Evolutionary conservation across 805 yeast genomes (phyloP).

Genomic region (Candida adriatica): DNA sequence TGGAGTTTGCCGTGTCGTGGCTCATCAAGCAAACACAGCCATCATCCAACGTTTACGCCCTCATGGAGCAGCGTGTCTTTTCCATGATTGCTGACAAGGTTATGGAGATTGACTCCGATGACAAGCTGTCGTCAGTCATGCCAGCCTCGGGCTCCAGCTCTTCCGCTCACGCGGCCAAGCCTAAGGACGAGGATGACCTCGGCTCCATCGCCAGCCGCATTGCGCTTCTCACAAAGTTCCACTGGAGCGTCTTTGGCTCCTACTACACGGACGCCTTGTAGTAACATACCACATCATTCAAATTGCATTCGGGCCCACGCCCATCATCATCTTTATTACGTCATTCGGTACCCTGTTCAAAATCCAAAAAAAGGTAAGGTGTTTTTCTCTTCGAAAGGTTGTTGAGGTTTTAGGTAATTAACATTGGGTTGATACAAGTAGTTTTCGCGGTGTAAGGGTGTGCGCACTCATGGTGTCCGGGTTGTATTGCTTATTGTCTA

Average conservation of each 20-base stretch:
- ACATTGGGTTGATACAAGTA: too few species aligned
- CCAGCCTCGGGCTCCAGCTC: slow-evolving; percentile 11
- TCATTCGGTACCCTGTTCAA: too few species aligned
- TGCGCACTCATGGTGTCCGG: too few species aligned
- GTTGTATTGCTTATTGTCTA: too few species aligned
- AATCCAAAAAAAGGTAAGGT: too few species aligned
- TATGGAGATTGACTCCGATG: slow-evolving; percentile 19
- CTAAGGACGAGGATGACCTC: slow-evolving; percentile 35
- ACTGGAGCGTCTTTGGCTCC: slow-evolving; percentile 76
- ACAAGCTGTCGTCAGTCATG: slow-evolving; percentile 6
- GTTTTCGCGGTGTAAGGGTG: too few species aligned
- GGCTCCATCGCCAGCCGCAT: slow-evolving; percentile 56
- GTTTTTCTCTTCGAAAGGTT: too few species aligned
- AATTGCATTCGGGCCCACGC: too few species aligned
- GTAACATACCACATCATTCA: too few species aligned
- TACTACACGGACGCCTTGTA: slow-evolving; percentile 35
- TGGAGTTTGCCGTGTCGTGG: slow-evolving; percentile 68
- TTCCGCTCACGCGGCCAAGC: slow-evolving; percentile 11
- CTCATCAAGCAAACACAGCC: slow-evolving; percentile 83
- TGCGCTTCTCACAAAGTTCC: slow-evolving; percentile 52
- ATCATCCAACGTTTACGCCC: slow-evolving; percentile 62
- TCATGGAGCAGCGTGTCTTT: slow-evolving; percentile 64
- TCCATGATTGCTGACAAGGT: slow-evolving; percentile 37
- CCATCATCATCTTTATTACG: too few species aligned
- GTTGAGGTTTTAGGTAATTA: too few species aligned